These are phyloP conservation scores for Xylaria longipes DNA, from an alignment of 495 filamentous ascomycete genomes.

Conservation along the genomic window DNA sequence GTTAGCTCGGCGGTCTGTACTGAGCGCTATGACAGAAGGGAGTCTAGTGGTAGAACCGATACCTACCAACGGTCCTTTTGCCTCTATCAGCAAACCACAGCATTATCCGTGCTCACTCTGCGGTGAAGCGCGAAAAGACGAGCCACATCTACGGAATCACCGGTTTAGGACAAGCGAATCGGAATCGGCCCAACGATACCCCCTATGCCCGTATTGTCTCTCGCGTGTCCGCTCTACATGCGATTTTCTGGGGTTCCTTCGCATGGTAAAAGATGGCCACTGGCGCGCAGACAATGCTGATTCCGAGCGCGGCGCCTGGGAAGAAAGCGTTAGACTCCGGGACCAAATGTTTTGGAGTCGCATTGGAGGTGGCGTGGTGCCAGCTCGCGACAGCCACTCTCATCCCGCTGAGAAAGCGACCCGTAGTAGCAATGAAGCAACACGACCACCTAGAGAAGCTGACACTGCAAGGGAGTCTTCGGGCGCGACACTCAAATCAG, in stretches of 20 bases:
- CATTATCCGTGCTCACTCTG: slow-evolving; percentile 84
- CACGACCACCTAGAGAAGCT: slow-evolving; percentile 12
- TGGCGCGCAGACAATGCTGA: slow-evolving; percentile 80
- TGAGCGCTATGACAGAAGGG: slow-evolving; percentile 85
- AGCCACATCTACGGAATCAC: slow-evolving; percentile 77
- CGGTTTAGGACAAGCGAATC: slow-evolving; percentile 87
- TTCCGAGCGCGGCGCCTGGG: slow-evolving; percentile 85
- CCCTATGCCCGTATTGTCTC: slow-evolving; percentile 89
- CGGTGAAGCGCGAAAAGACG: slow-evolving; percentile 76
- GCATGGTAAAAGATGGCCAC: slow-evolving; percentile 88
- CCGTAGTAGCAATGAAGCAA: slow-evolving; percentile 30
- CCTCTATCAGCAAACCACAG: slow-evolving; percentile 62
- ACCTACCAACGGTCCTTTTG: slow-evolving; percentile 56
- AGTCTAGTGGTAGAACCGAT: slow-evolving; percentile 87
- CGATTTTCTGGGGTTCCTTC: slow-evolving; percentile 89
- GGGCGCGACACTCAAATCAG: slow-evolving; percentile 20
- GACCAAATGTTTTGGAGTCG: slow-evolving; percentile 97
- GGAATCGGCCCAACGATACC: slow-evolving; percentile 82
- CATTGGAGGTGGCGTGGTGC: slow-evolving; percentile 87
- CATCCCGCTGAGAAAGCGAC: slow-evolving; percentile 32
- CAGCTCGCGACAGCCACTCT: slow-evolving; percentile 52
- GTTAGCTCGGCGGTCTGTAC: slow-evolving; percentile 83
- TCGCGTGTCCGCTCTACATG: slow-evolving; percentile 83
- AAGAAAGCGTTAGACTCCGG: slow-evolving; percentile 84
- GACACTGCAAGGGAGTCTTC: slow-evolving; percentile 14